Base-by-base conservation (phyloP, 805 yeast genomes). In the Cyberlindnera maclurae region DNA sequence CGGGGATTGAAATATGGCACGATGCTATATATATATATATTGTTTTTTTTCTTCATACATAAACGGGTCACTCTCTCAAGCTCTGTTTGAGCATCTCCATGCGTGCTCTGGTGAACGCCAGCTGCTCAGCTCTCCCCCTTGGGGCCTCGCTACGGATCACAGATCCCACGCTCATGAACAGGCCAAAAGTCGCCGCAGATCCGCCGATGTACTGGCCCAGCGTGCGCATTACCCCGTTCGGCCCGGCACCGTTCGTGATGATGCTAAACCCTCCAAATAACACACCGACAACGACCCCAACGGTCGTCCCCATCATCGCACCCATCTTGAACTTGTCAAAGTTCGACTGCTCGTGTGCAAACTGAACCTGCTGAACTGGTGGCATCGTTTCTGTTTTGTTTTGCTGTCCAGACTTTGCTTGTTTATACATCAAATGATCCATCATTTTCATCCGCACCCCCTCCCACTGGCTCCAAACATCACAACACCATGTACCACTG, bases 271-370 rank as follows among this genome's bases (percentile, higher is more conserved):
- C 95, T 37, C 97, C 98, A 61, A 90, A 93, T 49, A 94, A 67
- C 34, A 90, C 82, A 46, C 98, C 98, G 29, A 90, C 87, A 55
- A 94, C 93, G 9, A 88, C 93, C 48, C 98, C 98, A 15, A 66
- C 71, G 2, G 70, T 62, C 13, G 70, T 78, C 46, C 99, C 99
- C 97, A 93, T 93, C 68, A 90, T 68, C 44, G 88, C 81, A 39
- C 99, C 99, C 97, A 93, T 93, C 67, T 93, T 93, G 76, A 93
- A 85, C 68, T 93, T 93, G 40, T 93, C 96, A 67, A 89, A 87
- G 63, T 82, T 79, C 35, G 96, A 82, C 41, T 94, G 95, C 51
- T 78, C 79, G 49, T 71, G 77, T 24, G 49, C 52, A 10, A 28
- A 28, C 58, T 77, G 82, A 44, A 73, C 71, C 62, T 79, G 83